Evolutionary conservation across 2,329 filamentous ascomycete genomes (phyloP).

Genomic region (Aspergillus aculeatinus): DNA sequence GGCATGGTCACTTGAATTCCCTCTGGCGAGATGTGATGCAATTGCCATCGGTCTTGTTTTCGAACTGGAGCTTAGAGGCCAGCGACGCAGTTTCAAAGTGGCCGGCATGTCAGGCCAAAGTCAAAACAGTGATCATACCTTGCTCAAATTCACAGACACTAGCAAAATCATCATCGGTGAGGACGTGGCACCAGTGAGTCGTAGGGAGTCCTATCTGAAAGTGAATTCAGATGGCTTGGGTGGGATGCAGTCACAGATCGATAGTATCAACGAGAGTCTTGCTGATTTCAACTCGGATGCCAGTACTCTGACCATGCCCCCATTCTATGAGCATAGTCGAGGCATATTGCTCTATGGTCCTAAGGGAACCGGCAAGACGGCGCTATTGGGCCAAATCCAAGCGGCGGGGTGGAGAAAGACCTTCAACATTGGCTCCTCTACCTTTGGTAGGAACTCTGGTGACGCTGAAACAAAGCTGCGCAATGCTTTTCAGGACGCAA

Average conservation of each 20-base stretch:
- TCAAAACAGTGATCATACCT: conserved; percentile 38
- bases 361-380: conserved; percentile 79
- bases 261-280: conserved; percentile 66
- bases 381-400: conserved; percentile 68
- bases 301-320: conserved; percentile 37
- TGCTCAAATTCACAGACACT: conserved; percentile 36
- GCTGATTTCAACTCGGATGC: conserved; percentile 49
- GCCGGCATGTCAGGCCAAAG: conserved; percentile 53
- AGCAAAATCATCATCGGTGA: conserved; percentile 36
- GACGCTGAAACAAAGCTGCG: conserved; percentile 58
- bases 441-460: conserved; percentile 36
- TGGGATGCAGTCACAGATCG: conserved; percentile 65
- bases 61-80: conserved; percentile 58
- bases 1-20: conserved; percentile 50
- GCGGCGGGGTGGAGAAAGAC: conserved; percentile 69
- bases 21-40: conserved; percentile 59
- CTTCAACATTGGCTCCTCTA: conserved; percentile 46
- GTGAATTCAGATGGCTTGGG: conserved; percentile 57
- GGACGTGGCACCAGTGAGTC: conserved; percentile 19
- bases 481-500: conserved; percentile 68
- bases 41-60: conserved; percentile 70
- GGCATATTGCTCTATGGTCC: conserved; percentile 77
- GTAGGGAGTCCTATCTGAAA: conserved; percentile 17
- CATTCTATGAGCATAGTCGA: conserved; percentile 47
- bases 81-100: conserved; percentile 62